Conservation (phyloP, 2,329 filamentous ascomycete species). For the Pseudonectria foliicola region DNA sequence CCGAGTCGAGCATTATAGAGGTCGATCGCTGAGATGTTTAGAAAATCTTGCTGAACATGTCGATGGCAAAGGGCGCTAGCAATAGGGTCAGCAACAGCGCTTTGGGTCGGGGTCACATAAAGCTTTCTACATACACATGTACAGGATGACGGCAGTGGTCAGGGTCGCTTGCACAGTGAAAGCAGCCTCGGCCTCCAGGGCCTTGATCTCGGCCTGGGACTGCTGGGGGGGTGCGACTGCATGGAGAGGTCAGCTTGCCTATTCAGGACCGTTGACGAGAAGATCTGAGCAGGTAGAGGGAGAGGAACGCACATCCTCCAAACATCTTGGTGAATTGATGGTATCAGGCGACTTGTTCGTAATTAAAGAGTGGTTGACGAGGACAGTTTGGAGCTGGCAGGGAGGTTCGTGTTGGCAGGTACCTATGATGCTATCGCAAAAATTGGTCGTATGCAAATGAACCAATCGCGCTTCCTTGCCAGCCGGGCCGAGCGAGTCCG, state of each 20-base stretch:
- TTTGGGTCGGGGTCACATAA: neutral
- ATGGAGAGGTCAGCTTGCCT: slow-evolving; percentile 9
- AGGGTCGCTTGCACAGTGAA: slow-evolving; percentile 61
- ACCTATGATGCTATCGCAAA: slow-evolving; percentile 21
- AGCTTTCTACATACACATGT: slow-evolving; percentile 57
- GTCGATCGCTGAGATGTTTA: slow-evolving; percentile 18
- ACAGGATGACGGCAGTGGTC: slow-evolving; percentile 60
- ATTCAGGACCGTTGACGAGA: too few relatives aligned
- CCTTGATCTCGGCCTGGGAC: slow-evolving; percentile 62
- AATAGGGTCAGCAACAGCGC: slow-evolving; percentile 6
- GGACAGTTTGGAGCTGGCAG: neutral
- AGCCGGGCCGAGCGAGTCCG: too few relatives aligned
- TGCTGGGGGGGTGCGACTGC: slow-evolving; percentile 62
- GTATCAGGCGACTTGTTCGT: neutral
- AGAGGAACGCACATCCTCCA: slow-evolving; percentile 47
- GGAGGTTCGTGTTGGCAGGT: slow-evolving; percentile 3
- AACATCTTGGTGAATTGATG: slow-evolving; percentile 44
- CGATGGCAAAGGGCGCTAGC: slow-evolving; percentile 51
- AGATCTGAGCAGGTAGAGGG: neutral
- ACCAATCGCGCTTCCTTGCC: too few relatives aligned
- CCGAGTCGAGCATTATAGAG: slow-evolving; percentile 1
- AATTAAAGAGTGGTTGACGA: neutral
- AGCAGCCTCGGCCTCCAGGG: slow-evolving; percentile 60
- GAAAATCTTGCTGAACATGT: slow-evolving; percentile 40
- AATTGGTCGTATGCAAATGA: slow-evolving; percentile 5